Conservation (phyloP, 2,329 filamentous ascomycete species). For the Neodidymelliopsis sp. region DNA sequence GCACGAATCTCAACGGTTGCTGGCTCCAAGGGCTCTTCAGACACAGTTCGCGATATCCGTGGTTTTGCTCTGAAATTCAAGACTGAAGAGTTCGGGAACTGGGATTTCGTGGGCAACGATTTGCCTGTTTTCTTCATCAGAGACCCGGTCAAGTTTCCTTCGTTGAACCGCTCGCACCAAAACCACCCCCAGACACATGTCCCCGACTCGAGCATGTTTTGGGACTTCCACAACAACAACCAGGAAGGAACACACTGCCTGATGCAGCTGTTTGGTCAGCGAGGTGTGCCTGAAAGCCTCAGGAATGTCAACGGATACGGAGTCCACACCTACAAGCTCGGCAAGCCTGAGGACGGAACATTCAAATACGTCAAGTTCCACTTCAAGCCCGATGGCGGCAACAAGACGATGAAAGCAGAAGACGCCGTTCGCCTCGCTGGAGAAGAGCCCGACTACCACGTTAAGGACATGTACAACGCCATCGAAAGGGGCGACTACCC, state of each 20-base stretch:
- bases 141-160: slow-evolving; percentile 54
- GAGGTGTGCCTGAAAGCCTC: slow-evolving; percentile 58
- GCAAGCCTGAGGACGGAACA: slow-evolving; percentile 50
- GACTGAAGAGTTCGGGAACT: slow-evolving; percentile 62
- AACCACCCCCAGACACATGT: slow-evolving; percentile 45
- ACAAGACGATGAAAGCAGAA: slow-evolving; percentile 53
- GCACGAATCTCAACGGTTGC: slow-evolving; percentile 58
- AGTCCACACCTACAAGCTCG: slow-evolving; percentile 55
- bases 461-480: slow-evolving; percentile 52
- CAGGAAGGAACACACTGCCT: slow-evolving; percentile 60
- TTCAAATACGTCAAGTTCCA: slow-evolving; percentile 62
- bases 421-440: slow-evolving; percentile 47
- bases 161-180: slow-evolving; percentile 49
- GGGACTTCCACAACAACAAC: slow-evolving; percentile 54
- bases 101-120: slow-evolving; percentile 58
- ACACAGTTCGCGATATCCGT: slow-evolving; percentile 58
- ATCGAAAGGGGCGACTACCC: slow-evolving; percentile 58
- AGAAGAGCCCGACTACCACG: slow-evolving; percentile 48
- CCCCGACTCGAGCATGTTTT: slow-evolving; percentile 50
- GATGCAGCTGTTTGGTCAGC: slow-evolving; percentile 61
- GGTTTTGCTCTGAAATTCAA: slow-evolving; percentile 61
- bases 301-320: slow-evolving; percentile 57
- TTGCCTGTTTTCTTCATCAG: slow-evolving; percentile 55
- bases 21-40: slow-evolving; percentile 55
- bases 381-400: slow-evolving; percentile 57